Base-by-base conservation (phyloP, 2,329 filamentous ascomycete species). In the Apiospora hydei region DNA sequence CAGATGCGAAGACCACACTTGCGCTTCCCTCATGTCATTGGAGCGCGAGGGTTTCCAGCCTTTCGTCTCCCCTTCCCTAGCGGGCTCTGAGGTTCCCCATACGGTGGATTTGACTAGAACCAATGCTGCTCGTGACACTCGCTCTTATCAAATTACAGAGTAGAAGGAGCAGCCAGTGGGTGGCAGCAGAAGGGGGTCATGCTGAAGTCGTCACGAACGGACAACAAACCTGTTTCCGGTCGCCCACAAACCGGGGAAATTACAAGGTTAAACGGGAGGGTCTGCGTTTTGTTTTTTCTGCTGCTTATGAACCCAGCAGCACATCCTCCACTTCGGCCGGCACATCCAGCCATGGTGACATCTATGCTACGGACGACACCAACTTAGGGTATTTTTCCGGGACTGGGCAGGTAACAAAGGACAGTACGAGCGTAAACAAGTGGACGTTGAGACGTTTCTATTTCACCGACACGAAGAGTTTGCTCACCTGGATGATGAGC, bases 251-350 rank as follows among this genome's bases (percentile, higher is more conserved):
- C 57, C 57, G 57, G 57, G 57, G 57, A 41, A 41, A 64, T n/a
- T 64, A 24, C 57, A 38, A 64, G 57, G 34, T 64, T 64, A 64
- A 24, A 64, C 57, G 57, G 16, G 16, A 64, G 57, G 57, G 34
- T 61, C 53, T 61, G 3, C 10, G 1, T n/a, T 13, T 64, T 64
- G 7, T 21, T 64, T 41, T n/a, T 38, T 61, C 8, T 51, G 57
- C 57, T 41, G 34, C n/a, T 41, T 8, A 30, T 21, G 10, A 64
- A n/a, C 57, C 57, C 21, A 64, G 57, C 34, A 41, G 57, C 57
- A 41, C 57, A 64, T 64, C 57, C 57, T 64, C 57, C 57, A 64
- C 57, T 41, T 41, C 57, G 30, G 57, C 34, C 57, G 57, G 57
- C 57, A 64, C 57, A 41, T 64, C 34, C 18, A n/a, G 8, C 57